Percentiles rank a stretch among this genome's conserved stretches.
phyloP scores from a whole-genome alignment of 2,329 filamentous ascomycete genomes.

The Diaporthe nobilis region DNA sequence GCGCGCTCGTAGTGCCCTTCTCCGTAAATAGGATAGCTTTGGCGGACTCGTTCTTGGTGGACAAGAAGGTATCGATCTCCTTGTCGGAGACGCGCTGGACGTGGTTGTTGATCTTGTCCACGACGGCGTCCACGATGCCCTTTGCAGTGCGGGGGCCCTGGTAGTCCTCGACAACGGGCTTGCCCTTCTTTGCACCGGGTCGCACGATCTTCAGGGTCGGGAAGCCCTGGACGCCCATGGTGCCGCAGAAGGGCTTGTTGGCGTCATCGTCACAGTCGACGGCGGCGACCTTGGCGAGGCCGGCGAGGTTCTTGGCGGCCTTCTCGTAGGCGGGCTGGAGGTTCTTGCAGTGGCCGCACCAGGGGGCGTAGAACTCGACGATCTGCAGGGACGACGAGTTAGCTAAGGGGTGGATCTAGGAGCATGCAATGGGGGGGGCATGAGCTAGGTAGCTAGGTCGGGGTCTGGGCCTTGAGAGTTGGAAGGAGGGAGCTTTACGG shows the following conservation, averaged over 20 bases:
- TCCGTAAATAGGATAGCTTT: constrained; percentile 95
- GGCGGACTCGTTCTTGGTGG: constrained; percentile 74
- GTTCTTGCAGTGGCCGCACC: constrained; percentile 98
- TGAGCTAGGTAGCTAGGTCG: neutral
- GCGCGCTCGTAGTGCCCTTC: constrained; percentile 88
- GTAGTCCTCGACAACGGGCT: constrained; percentile 91
- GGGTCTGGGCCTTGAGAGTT: neutral
- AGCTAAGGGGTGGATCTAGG: neutral
- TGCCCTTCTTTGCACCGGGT: constrained; percentile 82
- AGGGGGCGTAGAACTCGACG: constrained; percentile 93
- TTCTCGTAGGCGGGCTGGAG: constrained; percentile 97
- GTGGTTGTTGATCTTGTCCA: constrained; percentile 91
- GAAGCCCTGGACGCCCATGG: constrained; percentile 92
- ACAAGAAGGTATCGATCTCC: constrained; percentile 81
- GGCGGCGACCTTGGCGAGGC: constrained; percentile 93
- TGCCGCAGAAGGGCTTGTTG: constrained; percentile 90
- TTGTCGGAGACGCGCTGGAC: constrained; percentile 87
- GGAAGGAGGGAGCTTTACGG: constrained; percentile 68
- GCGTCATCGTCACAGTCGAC: constrained; percentile 94
- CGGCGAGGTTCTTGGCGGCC: constrained; percentile 88
- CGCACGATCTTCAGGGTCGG: constrained; percentile 95
- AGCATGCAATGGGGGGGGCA: neutral
- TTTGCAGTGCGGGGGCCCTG: constrained; percentile 87
- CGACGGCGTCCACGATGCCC: constrained; percentile 87
- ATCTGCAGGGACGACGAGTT: constrained; percentile 57